phyloP scores from a whole-genome alignment of 495 filamentous ascomycete species.

The Elasticomyces elasticus region DNA sequence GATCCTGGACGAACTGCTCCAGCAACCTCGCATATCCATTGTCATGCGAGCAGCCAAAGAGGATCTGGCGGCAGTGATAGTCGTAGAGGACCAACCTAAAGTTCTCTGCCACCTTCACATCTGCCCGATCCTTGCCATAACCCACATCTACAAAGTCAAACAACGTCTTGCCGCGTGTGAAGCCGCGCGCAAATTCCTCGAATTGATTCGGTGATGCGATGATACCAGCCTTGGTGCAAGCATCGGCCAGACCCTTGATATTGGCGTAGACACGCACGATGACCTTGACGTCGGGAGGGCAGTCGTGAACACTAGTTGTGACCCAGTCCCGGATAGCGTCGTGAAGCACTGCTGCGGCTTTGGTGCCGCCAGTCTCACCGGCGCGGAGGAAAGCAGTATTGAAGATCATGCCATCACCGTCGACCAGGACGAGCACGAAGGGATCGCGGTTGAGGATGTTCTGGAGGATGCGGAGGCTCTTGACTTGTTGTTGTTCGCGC shows the following conservation, averaged over 20 bases:
- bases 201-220: conserved; percentile 32
- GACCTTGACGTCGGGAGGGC: conserved; percentile 39
- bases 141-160: conserved; percentile 56
- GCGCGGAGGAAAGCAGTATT: conserved; percentile 41
- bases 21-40: conserved; percentile 60
- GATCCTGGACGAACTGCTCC: conserved; percentile 50
- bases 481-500: no score
- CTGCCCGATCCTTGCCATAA: conserved; percentile 48
- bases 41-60: conserved; percentile 71
- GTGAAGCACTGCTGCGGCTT: conserved; percentile 45
- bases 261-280: conserved; percentile 57
- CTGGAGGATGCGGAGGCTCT: no score
- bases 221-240: conserved; percentile 39
- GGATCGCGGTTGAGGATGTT: conserved; percentile 38
- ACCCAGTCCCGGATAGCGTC: conserved; percentile 33
- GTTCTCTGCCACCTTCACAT: conserved; percentile 57
- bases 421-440: conserved; percentile 50
- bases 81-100: conserved; percentile 58
- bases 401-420: conserved; percentile 56
- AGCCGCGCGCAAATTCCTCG: conserved; percentile 42
- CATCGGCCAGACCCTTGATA: conserved; percentile 42
- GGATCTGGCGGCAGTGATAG: conserved; percentile 69
- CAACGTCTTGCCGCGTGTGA: conserved; percentile 49
- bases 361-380: conserved; percentile 42
- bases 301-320: conserved; percentile 2